Base-by-base conservation (phyloP, 768 basidiomycete genomes). In the Pleurotus cornucopiae region DNA sequence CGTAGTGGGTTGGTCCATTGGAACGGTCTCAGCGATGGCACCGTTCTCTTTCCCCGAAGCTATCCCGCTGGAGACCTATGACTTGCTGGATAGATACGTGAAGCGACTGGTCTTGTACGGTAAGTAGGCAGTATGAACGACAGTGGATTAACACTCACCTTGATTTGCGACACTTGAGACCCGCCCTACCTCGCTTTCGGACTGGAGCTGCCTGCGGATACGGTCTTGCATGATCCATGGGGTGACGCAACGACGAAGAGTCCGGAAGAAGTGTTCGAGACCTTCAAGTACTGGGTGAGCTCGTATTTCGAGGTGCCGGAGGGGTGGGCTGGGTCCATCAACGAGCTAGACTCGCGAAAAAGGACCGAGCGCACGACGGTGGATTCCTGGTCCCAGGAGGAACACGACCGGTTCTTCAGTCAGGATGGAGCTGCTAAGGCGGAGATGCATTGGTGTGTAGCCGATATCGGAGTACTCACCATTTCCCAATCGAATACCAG, bases 111-210 rank as follows among this genome's bases (percentile, higher is more conserved):
- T 64, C 13, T 41, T 64, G 6, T 62, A 64, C 47, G 63, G 41
- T 40, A 71, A 71, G 4, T 69, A 72, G 4, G 69, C 72, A 0
- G 48, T 23, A 53, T 49, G 38, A 25, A 46, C 25, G 26, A 23
- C 18, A 49, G 44, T 25, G 26, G 12, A 16, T 14, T 38, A 18
- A 9, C 6, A 23, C 25, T 55, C 16, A 38, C 18, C 30, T 30
- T 30, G 30, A 11, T 34, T 34, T 34, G 23, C 25, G 18, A 37
- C 20, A 2, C n/a, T 1, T 21, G 6, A 74, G 73, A 76, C 57
- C 68, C 74, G 11, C 69, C 73, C 0, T 56, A 57, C 43, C 34
- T 62, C 5, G 61, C 70, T 0, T 65, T 71, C 39, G 74, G 72
- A 0, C 64, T 61, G 23, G 57, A 63, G 7, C 56, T 62, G 2